These are phyloP conservation scores for Emericellopsis atlantica DNA, from an alignment of 2,329 filamentous ascomycete genomes.

Conservation along the genomic window DNA sequence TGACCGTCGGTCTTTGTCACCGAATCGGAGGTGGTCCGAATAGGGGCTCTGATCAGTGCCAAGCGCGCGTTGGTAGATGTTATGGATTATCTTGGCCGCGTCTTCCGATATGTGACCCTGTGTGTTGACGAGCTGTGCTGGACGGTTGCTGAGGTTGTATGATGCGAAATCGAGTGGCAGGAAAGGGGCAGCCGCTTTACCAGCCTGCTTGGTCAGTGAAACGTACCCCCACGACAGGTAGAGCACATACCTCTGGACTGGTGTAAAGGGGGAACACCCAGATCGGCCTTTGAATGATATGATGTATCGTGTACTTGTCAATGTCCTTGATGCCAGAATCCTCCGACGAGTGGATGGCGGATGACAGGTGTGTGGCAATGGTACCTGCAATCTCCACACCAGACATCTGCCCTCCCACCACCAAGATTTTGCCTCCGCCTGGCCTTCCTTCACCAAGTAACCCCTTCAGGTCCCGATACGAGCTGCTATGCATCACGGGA, in stretches of 20 bases:
- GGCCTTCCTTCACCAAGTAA: conserved; percentile 27
- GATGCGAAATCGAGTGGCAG: conserved; percentile 61
- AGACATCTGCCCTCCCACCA: conserved; percentile 75
- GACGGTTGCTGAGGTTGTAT: conserved; percentile 55
- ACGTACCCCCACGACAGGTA: background rate
- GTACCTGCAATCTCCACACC: conserved; percentile 66
- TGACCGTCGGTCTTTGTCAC: conserved; percentile 24
- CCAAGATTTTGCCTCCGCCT: conserved; percentile 47
- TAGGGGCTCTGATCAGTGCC: conserved; percentile 43
- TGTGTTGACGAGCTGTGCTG: conserved; percentile 43
- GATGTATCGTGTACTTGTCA: conserved; percentile 47
- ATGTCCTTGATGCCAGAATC: conserved; percentile 24
- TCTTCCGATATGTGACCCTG: conserved; percentile 53
- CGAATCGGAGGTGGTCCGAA: conserved; percentile 26
- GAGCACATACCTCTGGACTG: conserved; percentile 25
- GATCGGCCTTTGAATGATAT: conserved; percentile 55
- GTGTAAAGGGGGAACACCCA: conserved; percentile 58
- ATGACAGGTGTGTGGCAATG: conserved; percentile 60
- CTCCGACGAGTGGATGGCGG: conserved; percentile 39
- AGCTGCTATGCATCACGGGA: conserved; percentile 55
- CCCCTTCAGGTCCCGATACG: conserved; percentile 41
- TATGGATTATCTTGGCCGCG: conserved; percentile 40
- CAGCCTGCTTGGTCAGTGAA: conserved; percentile 24
- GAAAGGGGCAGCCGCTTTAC: conserved; percentile 42
- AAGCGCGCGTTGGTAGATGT: conserved; percentile 31